Percentiles rank a stretch among this genome's conserved stretches.
These are phyloP conservation scores for Daldinia caldariorum DNA, from an alignment of 495 filamentous ascomycete species.

Conservation along the genomic window DNA sequence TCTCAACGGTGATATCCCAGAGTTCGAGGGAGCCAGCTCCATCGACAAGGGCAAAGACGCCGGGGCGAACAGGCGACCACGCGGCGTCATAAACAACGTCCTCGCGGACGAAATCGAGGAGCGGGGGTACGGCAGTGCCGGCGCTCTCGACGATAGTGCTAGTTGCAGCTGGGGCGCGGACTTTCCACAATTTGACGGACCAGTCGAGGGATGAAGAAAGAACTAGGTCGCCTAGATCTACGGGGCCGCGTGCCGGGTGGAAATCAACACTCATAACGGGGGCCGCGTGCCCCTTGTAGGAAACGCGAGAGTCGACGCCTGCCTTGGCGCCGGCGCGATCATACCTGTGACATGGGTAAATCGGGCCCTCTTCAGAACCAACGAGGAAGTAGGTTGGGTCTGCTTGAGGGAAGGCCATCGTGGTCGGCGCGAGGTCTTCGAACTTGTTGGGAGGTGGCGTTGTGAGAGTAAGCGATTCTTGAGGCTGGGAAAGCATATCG, in stretches of 20 bases:
- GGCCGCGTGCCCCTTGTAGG: slow-evolving; percentile 87
- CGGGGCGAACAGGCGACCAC: slow-evolving; percentile 92
- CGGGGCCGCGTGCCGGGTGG: slow-evolving; percentile 87
- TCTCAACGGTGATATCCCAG: slow-evolving; percentile 93
- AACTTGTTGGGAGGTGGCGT: slow-evolving; percentile 89
- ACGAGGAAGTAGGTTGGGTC: slow-evolving; percentile 98
- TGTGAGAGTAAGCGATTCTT: slow-evolving; percentile 87
- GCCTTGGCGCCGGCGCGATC: slow-evolving; percentile 96
- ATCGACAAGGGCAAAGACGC: slow-evolving; percentile 92
- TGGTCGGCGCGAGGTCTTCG: slow-evolving; percentile 94
- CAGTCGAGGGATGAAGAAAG: slow-evolving; percentile 89
- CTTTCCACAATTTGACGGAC: slow-evolving; percentile 97
- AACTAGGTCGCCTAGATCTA: slow-evolving; percentile 95
- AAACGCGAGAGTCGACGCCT: slow-evolving; percentile 85
- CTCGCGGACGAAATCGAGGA: slow-evolving; percentile 90
- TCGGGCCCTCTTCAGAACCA: slow-evolving; percentile 93
- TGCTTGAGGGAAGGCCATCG: slow-evolving; percentile 93
- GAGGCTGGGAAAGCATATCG: slow-evolving; percentile 95
- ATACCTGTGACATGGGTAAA: slow-evolving; percentile 96
- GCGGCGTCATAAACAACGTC: slow-evolving; percentile 95
- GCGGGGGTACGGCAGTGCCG: slow-evolving; percentile 67
- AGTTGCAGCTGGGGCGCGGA: slow-evolving; percentile 77
- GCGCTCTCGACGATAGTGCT: slow-evolving; percentile 63
- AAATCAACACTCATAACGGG: slow-evolving; percentile 97
- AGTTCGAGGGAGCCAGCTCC: slow-evolving; percentile 93